Conservation (phyloP, 345 rosid genomes). For the Rubroshorea leprosula region DNA sequence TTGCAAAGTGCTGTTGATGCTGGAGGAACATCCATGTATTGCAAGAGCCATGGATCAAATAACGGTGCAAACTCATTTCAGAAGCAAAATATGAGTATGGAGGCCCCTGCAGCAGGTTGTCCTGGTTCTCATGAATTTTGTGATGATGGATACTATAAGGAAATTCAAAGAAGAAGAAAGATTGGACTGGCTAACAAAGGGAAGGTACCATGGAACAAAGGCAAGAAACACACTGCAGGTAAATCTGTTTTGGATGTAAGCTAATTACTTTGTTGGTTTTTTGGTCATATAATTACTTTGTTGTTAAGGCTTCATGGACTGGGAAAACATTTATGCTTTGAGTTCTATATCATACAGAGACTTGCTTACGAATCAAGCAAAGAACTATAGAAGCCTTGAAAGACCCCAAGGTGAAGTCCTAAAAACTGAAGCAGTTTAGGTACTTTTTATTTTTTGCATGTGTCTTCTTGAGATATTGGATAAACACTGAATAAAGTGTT, state of each 20-base stretch:
- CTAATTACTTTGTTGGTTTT: slow-evolving; percentile 5
- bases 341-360: slow-evolving; percentile 37
- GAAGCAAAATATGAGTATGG: slow-evolving; percentile 18
- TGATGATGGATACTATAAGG: slow-evolving; percentile 21
- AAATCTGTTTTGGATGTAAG: slow-evolving; percentile 4
- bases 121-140: slow-evolving; percentile 11
- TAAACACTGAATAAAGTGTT: slow-evolving; percentile 6
- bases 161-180: slow-evolving; percentile 50
- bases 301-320: no score
- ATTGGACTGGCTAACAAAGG: slow-evolving; percentile 74
- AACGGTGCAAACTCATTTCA: slow-evolving; percentile 12
- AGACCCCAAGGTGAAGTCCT: slow-evolving; percentile 92
- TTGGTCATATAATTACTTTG: slow-evolving; percentile 12
- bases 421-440: slow-evolving; percentile 41
- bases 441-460: slow-evolving; percentile 7
- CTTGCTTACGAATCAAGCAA: slow-evolving; percentile 64
- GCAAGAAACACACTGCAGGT: slow-evolving; percentile 67
- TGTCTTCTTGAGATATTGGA: slow-evolving; percentile 7
- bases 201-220: slow-evolving; percentile 84
- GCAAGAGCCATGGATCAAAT: slow-evolving; percentile 18
- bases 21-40: slow-evolving; percentile 15
- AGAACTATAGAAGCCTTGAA: slow-evolving; percentile 84
- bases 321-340: no score
- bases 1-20: slow-evolving; percentile 19
- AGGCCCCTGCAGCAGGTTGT: slow-evolving; percentile 10